Evolutionary conservation across 202 grass and related monocot genomes (phyloP).

Genomic region (Dendrocalamus latiflorus): DNA sequence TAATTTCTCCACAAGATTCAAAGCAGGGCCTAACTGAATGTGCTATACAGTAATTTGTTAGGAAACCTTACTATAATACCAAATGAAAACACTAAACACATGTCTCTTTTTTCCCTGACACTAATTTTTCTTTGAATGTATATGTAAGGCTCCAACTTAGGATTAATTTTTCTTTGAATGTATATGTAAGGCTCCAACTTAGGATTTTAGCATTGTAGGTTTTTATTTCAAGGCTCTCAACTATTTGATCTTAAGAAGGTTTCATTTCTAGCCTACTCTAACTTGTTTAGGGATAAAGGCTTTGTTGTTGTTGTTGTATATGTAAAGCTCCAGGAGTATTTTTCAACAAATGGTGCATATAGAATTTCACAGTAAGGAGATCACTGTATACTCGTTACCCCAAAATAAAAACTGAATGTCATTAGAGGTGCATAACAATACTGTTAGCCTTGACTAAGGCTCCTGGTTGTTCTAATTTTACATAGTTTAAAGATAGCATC

Average conservation of each 20-base stretch:
- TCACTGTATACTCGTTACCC: neutral
- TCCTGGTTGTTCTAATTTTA: neutral
- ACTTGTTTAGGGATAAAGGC: no score
- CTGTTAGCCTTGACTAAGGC: neutral
- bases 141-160: neutral
- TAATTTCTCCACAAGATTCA: constrained; percentile 11
- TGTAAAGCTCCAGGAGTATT: neutral
- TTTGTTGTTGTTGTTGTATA: no score
- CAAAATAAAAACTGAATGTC: neutral
- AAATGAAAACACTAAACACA: constrained; percentile 4
- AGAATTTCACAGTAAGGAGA: neutral
- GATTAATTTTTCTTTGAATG: no score
- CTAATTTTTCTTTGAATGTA: neutral
- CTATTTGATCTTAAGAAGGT: no score
- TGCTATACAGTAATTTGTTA: neutral
- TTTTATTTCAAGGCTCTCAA: no score
- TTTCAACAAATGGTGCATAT: neutral
- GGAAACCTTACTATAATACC: neutral
- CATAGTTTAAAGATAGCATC: constrained; percentile 5
- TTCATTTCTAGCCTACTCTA: no score
- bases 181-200: no score
- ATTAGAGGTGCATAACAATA: neutral
- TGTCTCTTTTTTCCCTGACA: neutral
- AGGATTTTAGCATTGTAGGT: no score
- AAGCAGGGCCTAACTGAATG: neutral